Percentiles rank a stretch among this genome's conserved stretches.
Conservation (phyloP, 164 flowering plant genomes). For the Warburgia ugandensis region DNA sequence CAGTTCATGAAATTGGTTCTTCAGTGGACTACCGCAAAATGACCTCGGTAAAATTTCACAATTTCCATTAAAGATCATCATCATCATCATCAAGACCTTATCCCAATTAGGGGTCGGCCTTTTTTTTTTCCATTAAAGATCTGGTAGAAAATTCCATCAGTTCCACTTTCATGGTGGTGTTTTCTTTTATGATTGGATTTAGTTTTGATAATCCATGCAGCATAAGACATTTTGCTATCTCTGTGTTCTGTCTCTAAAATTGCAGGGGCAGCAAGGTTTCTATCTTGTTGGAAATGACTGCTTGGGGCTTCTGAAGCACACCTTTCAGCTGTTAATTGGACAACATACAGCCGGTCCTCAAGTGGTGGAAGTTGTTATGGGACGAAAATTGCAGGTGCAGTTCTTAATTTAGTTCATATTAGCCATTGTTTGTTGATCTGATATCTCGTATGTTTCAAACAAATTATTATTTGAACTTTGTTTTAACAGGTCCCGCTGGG, state of each 20-base stretch:
- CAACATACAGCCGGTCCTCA: constrained; percentile 43
- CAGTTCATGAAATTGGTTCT: constrained; percentile 84
- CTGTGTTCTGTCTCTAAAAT: constrained; percentile 1
- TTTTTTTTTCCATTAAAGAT: neutral
- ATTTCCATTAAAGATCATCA: neutral
- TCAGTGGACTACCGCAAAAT: constrained; percentile 75
- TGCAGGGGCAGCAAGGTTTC: constrained; percentile 85
- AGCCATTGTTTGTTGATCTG: neutral
- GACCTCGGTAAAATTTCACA: constrained; percentile 63
- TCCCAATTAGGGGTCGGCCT: neutral
- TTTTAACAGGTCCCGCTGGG: constrained; percentile 63
- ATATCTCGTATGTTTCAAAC: neutral
- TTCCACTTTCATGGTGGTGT: too few species aligned
- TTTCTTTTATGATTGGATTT: too few species aligned
- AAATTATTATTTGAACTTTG: neutral
- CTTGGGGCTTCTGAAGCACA: constrained; percentile 48
- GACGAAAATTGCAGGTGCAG: constrained; percentile 70
- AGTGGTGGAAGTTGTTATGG: constrained; percentile 98
- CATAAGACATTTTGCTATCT: too few species aligned
- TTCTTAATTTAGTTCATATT: neutral
- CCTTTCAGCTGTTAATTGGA: constrained; percentile 66
- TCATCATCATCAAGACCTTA: too few species aligned
- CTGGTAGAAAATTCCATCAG: neutral
- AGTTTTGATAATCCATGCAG: too few species aligned
- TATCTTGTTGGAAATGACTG: constrained; percentile 58